Evolutionary conservation across 192 early-diverging fungal genomes (phyloP).

Genomic region (Coemansia sp.): DNA sequence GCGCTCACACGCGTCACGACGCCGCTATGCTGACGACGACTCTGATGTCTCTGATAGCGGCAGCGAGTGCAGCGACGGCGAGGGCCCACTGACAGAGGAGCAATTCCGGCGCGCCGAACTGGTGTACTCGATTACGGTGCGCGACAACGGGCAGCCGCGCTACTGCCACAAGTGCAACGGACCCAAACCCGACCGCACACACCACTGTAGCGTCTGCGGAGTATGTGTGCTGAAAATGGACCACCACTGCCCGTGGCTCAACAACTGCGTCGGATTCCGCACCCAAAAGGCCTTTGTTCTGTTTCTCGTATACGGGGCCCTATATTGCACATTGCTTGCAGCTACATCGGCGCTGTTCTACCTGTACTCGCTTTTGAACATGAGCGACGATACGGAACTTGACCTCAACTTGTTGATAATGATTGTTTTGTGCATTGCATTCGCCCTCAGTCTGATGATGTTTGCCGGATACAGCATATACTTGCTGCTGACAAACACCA

Average conservation of each 20-base stretch:
- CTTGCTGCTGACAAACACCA: slow-evolving; percentile 29
- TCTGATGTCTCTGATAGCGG: not conserved
- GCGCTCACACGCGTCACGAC: no score
- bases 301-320: slow-evolving; percentile 45
- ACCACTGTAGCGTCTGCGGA: slow-evolving; percentile 75
- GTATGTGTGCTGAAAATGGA: slow-evolving; percentile 74
- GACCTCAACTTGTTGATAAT: slow-evolving; percentile 17
- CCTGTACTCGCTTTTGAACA: not conserved
- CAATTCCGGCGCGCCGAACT: slow-evolving; percentile 32
- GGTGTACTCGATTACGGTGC: slow-evolving; percentile 39
- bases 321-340: slow-evolving; percentile 20
- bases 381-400: not conserved
- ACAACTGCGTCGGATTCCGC: slow-evolving; percentile 72
- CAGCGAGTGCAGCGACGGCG: slow-evolving; percentile 12
- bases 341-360: slow-evolving; percentile 20
- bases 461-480: slow-evolving; percentile 45
- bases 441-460: slow-evolving; percentile 16
- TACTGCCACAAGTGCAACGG: slow-evolving; percentile 54
- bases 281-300: slow-evolving; percentile 74
- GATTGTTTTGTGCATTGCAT: slow-evolving; percentile 21
- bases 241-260: slow-evolving; percentile 80
- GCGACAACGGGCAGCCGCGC: slow-evolving; percentile 42
- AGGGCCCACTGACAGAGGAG: slow-evolving; percentile 17
- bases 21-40: slow-evolving; percentile 11
- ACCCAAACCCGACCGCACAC: slow-evolving; percentile 74